These are phyloP conservation scores for Lagerstroemia speciosa DNA, from an alignment of 345 rosid species.

Conservation along the genomic window DNA sequence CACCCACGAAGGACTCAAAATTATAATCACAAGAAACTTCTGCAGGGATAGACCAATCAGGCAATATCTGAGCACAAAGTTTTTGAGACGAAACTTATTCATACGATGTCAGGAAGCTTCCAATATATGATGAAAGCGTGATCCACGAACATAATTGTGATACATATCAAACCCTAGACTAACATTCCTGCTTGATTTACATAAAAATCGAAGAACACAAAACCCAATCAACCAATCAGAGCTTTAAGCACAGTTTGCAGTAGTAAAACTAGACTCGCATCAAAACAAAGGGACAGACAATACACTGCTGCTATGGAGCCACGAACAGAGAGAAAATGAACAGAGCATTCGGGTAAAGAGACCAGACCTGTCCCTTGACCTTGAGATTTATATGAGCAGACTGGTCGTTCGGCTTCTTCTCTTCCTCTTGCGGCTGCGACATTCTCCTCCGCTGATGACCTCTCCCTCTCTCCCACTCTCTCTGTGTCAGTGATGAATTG, in stretches of 20 bases:
- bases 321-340: background rate
- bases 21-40: background rate
- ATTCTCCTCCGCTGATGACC: background rate
- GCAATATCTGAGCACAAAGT: background rate
- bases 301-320: background rate
- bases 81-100: background rate
- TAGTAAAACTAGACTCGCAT: background rate
- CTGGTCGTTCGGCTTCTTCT: constrained; percentile 71
- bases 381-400: constrained; percentile 74
- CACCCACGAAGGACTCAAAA: background rate
- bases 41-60: background rate
- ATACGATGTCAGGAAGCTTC: background rate
- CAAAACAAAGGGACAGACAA: background rate
- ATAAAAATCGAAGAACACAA: background rate
- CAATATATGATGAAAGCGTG: background rate
- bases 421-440: constrained; percentile 15
- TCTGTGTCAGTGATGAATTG: background rate
- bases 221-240: background rate
- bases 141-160: too few species aligned
- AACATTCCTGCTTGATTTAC: background rate
- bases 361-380: constrained; percentile 81
- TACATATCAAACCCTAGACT: background rate
- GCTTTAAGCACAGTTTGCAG: background rate
- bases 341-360: background rate
- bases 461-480: background rate